These are phyloP conservation scores for Marchantia polymorpha DNA, from an alignment of 225 moss, liverwort and hornwort genomes.

Conservation along the genomic window DNA sequence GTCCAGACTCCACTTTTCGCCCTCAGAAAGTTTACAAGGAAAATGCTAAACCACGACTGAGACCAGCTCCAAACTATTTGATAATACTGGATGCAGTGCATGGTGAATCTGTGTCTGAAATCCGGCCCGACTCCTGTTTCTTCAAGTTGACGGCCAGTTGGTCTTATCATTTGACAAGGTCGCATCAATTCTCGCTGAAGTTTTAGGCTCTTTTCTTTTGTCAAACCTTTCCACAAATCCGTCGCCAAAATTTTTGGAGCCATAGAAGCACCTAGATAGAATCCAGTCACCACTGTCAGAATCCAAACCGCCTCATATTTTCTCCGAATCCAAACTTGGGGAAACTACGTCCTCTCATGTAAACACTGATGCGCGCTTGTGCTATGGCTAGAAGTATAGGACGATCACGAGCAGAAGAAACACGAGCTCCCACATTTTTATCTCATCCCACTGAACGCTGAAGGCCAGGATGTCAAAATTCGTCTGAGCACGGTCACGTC, in stretches of 20 bases:
- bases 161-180: neutral
- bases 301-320: neutral
- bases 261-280: neutral
- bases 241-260: neutral
- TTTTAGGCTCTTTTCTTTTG: neutral
- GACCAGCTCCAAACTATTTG: neutral
- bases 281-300: neutral
- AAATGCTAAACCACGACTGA: neutral
- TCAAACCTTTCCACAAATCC: conserved; percentile 4
- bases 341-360: neutral
- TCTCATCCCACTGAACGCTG: neutral
- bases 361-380: neutral
- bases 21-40: neutral
- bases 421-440: neutral
- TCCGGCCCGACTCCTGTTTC: neutral
- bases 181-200: neutral
- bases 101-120: neutral
- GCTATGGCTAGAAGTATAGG: neutral
- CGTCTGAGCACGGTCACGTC: neutral
- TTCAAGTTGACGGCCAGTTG: neutral
- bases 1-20: neutral
- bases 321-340: neutral
- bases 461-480: neutral
- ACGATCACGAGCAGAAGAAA: neutral
- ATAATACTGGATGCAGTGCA: neutral